phyloP scores from a whole-genome alignment of 2,329 filamentous ascomycete species.

The Cladophialophora chaetospira region DNA sequence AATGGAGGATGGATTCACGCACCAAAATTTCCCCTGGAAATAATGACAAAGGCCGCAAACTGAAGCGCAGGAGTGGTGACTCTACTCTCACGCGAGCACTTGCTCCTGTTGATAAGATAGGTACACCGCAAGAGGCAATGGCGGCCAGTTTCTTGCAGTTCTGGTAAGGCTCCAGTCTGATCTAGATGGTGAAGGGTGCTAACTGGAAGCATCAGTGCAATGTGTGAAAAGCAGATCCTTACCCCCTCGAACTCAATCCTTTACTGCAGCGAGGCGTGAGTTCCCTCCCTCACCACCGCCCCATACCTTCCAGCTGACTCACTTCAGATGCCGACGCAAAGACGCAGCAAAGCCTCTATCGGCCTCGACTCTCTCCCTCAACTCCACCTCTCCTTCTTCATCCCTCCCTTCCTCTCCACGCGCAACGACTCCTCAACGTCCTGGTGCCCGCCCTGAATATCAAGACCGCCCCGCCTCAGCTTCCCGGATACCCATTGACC shows the following conservation, averaged over 20 bases:
- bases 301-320: constrained; percentile 7
- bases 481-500: constrained; percentile 43
- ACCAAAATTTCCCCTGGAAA: constrained; percentile 19
- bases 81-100: constrained; percentile 10
- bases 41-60: constrained; percentile 10
- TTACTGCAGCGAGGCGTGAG: constrained; percentile 67
- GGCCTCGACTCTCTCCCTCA: constrained; percentile 36
- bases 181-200: constrained; percentile 23
- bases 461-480: constrained; percentile 32
- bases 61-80: constrained; percentile 29
- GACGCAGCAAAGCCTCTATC: constrained; percentile 50
- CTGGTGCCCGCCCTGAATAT: constrained; percentile 36
- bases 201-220: constrained; percentile 51
- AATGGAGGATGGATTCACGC: constrained; percentile 19
- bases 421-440: constrained; percentile 41
- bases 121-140: constrained; percentile 41
- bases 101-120: constrained; percentile 15
- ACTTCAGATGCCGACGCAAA: constrained; percentile 49
- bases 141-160: constrained; percentile 49
- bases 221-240: constrained; percentile 67
- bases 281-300: constrained; percentile 16
- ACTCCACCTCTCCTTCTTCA: constrained; percentile 32
- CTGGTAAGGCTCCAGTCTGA: constrained; percentile 40
- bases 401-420: constrained; percentile 42
- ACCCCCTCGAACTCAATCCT: constrained; percentile 61